Evolutionary conservation across 331 rosid species (phyloP), one percentile per base, ranked within the genome.

Genomic region (Pyracantha coccinea): DNA sequence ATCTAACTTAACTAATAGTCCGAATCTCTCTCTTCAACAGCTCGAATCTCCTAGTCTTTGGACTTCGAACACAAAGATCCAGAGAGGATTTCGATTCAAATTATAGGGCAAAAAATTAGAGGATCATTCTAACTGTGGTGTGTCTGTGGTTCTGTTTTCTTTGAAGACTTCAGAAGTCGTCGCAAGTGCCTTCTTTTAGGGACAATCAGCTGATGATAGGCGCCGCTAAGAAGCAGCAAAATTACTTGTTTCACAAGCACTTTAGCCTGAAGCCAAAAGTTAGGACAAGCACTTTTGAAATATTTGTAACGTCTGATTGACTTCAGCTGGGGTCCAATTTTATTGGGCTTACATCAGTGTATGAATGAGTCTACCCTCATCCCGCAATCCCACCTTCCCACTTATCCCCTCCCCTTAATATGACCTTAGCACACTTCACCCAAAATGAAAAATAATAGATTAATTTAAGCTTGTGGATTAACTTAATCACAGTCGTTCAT

Each of bases 221-320:
- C n/a, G 23, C 28, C 60, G 61, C 71, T 33, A 23, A 44, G 79
- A 7, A 54, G 45, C 58, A 74, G 47, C 57, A 55, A 20, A 20
- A 4, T 20, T 25, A 55, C 61, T 54, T 52, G 3, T 15, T 52
- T 17, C 54, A 47, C 54, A 17, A 61, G 70, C 5, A 17, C 27
- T 31, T 50, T 57, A 15, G n/a, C n/a, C 53, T 79, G 75, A 73
- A 31, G 62, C 17, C 53, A 84, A 79, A 25, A 79, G 75, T 78
- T 58, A 25, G 83, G 85, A 65, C 82, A 32, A 53, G 45, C 75
- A 62, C 15, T 38, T 78, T 78, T 72, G 82, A 73, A 71, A 2
- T 13, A 20, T 4, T 1, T 10, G n/a, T 60, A 15, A 27, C 20
- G 20, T 61, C 11, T 27, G 9, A 2, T 61, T 27, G 66, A 25